These are phyloP conservation scores for Penicillium argentinense DNA, from an alignment of 495 filamentous ascomycete species.

Conservation along the genomic window DNA sequence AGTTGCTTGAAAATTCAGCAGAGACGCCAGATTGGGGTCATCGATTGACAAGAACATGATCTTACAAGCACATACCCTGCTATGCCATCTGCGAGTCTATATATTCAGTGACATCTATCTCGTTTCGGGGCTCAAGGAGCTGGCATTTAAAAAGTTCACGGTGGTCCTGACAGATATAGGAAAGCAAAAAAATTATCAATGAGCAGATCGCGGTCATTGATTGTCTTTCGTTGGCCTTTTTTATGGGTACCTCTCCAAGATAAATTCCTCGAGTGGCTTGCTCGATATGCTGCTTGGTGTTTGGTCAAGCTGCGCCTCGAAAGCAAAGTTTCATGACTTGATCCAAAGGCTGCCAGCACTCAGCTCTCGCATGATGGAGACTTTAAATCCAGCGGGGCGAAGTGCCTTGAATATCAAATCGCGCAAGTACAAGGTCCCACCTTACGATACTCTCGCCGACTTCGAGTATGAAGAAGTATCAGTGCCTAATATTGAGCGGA, in stretches of 20 bases:
- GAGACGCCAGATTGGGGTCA: background rate
- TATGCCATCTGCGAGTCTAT: constrained; percentile 3
- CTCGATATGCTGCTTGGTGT: constrained; percentile 6
- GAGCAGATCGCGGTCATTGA: constrained; percentile 5
- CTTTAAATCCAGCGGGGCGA: constrained; percentile 31
- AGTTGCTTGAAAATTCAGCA: background rate
- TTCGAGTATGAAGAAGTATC: no score
- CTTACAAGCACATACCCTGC: constrained; percentile 1
- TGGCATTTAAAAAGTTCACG: constrained; percentile 4
- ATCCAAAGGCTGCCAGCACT: background rate
- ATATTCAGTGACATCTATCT: constrained; percentile 4
- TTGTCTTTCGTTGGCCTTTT: background rate
- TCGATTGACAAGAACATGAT: background rate
- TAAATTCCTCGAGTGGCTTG: constrained; percentile 6
- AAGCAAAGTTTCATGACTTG: constrained; percentile 1
- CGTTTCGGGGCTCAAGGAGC: constrained; percentile 2
- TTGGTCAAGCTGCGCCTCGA: constrained; percentile 2
- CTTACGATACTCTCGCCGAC: background rate
- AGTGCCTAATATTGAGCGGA: no score
- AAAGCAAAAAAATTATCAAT: background rate
- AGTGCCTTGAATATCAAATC: background rate
- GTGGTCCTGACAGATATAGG: background rate
- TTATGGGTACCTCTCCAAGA: background rate
- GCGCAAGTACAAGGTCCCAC: constrained; percentile 1
- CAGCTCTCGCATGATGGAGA: constrained; percentile 13